Evolutionary conservation across 768 basidiomycete species (phyloP), one percentile per base, ranked within the genome.

Genomic region (Rhodosporidiobolus sp.): DNA sequence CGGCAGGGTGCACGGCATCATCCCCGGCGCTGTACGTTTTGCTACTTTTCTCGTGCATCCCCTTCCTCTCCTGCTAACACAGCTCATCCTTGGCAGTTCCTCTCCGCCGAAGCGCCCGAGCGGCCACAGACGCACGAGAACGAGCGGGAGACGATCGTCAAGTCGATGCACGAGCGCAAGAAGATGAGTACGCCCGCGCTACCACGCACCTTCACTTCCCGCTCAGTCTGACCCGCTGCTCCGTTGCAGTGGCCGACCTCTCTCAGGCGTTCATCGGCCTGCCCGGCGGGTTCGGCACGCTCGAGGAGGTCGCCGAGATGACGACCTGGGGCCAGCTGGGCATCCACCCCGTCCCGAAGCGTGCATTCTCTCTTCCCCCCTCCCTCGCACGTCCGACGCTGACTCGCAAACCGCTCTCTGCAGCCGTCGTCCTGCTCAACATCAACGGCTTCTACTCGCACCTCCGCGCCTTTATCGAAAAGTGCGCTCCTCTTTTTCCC

Each of bases 241-340:
- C 17, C 6, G 8, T 17, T 49, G 10, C 17, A 49, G 48, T 98
- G 94, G 93, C 94, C 0, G 86, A 86, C 74, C 84, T 89, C 16
- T 87, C 86, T 0, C 79, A 81, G 1, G 85, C 86, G 26, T 98
- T 98, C 77, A 83, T 97, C 60, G 91, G 88, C 17, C 83, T 99
- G n/a, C 94, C 95, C 3, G 95, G 95, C 30, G 95, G 95, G 0
- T 96, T 88, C 78, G 95, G 95, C 16, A 97, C 94, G 0, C 91
- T 92, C 74, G 95, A 99, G 82, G 95, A 97, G 86, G 90, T 89
- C 38, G 69, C 80, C 35, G 95, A 98, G 82, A 94, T 91, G 72
- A 86, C 88, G 19, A 95, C 94, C 0, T 99, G 95, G 95, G 91
- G 90, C 32, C 94, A 97, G 78, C 80, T 96, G 10, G 89, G 89